Evolutionary conservation across 1,284 basidiomycete genomes (phyloP), one percentile per base, ranked within the genome.

Genomic region (Fomitopsis schrenkii): DNA sequence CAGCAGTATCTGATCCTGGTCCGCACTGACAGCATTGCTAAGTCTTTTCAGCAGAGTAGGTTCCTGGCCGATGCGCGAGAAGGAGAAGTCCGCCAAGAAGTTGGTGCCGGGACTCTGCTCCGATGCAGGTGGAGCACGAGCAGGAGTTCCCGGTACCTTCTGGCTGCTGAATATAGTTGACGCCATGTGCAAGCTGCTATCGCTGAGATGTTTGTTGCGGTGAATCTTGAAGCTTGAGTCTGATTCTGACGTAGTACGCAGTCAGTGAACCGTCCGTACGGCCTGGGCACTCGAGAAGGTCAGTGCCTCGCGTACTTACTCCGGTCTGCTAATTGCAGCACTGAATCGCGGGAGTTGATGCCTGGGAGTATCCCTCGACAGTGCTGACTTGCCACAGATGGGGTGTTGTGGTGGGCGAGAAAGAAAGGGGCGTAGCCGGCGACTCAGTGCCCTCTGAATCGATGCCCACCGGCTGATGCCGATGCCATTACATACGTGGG

Each of bases 1-100:
- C 35, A 56, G 40, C 15, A 48, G 17, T 9, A 57, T 46, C 36
- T 62, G 54, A 4, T 59, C 46, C 35, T 62, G 56, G 15, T 57
- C 46, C 4, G 46, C 12, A 54, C 42, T 14, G 33, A 54, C 46
- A 8, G 46, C 12, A 50, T 42, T 14, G 38, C 58, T 52, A 57
- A 68, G 17, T 61, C 70, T 66, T 7, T 58, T 61, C 33, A 69
- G 46, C 15, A 71, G 63, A 2, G 65, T 19, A 19, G 70, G 68
- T 6, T 53, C 53, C 50, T 67, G 60, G 7, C 70, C 70, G 36
- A 71, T 71, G 17, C 54, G 61, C 19, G 45, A 55, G 56, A 70
- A 71, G 22, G 59, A 64, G 58, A 71, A 70, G 52, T 40, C 60
- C 14, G 62, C 41, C 35, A 70, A 59, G 10, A 63, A 50, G 41